Percentiles rank a stretch among this genome's conserved stretches.
These are phyloP conservation scores for Sutorius eximius DNA, from an alignment of 1,284 basidiomycete genomes.

Conservation along the genomic window DNA sequence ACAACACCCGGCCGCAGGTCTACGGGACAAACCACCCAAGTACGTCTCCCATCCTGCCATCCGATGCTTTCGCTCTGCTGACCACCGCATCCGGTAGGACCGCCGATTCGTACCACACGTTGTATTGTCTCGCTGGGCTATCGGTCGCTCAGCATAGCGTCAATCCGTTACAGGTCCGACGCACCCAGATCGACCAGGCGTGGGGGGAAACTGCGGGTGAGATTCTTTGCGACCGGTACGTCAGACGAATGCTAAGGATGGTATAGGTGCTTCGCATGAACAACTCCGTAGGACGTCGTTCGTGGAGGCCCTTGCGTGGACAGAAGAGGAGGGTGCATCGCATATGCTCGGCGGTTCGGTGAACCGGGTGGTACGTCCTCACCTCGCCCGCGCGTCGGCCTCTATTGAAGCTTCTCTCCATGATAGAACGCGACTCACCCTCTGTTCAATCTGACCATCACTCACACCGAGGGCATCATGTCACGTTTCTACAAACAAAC, in stretches of 20 bases:
- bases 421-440: conserved; percentile 85
- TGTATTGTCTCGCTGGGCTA: conserved; percentile 89
- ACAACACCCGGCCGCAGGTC: conserved; percentile 81
- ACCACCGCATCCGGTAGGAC: conserved; percentile 42
- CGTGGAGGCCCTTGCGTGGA: conserved; percentile 67
- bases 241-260: conserved; percentile 6
- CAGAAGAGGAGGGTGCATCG: conserved; percentile 67
- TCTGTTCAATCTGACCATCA: conserved; percentile 80
- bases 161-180: conserved; percentile 46
- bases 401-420: neutral
- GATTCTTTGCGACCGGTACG: neutral
- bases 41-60: conserved; percentile 25
- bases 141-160: conserved; percentile 83
- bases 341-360: conserved; percentile 61
- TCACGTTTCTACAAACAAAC: conserved; percentile 74
- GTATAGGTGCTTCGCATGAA: conserved; percentile 23
- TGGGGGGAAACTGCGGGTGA: conserved; percentile 43
- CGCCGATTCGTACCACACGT: conserved; percentile 88
- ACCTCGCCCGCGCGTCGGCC: neutral
- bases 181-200: conserved; percentile 41
- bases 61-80: neutral
- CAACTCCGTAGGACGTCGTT: conserved; percentile 57
- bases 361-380: conserved; percentile 68
- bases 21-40: conserved; percentile 96
- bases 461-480: conserved; percentile 73